Evolutionary conservation across 352 stramenopile species (phyloP).

Genomic region (Phytophthora vignae): DNA sequence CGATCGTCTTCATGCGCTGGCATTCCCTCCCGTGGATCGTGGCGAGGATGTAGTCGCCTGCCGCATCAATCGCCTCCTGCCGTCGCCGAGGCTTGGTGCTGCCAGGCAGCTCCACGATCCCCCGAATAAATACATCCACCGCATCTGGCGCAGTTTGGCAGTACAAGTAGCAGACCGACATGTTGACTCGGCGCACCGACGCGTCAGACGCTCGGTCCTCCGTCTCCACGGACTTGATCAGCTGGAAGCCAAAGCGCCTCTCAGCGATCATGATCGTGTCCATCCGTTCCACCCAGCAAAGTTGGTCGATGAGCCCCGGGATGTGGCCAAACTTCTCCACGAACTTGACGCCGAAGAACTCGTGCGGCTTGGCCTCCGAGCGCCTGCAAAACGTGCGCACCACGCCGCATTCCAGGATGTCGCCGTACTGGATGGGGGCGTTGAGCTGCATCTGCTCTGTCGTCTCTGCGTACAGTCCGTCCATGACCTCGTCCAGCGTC

Average conservation of each 20-base stretch:
- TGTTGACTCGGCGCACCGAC: constrained; percentile 44
- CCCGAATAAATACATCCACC: constrained; percentile 66
- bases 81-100: constrained; percentile 14
- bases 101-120: constrained; percentile 59
- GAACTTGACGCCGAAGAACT: constrained; percentile 74
- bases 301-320: constrained; percentile 47
- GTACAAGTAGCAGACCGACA: constrained; percentile 77
- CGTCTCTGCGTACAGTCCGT: constrained; percentile 56
- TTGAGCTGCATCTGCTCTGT: constrained; percentile 50
- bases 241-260: constrained; percentile 57
- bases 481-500: constrained; percentile 59
- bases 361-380: constrained; percentile 43
- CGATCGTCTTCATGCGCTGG: constrained; percentile 60
- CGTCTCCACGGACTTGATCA: constrained; percentile 70
- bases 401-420: constrained; percentile 55
- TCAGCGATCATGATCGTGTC: constrained; percentile 26
- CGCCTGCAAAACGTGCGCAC: constrained; percentile 52
- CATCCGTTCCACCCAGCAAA: constrained; percentile 68
- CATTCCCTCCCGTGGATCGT: constrained; percentile 53
- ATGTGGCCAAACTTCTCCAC: constrained; percentile 49
- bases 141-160: constrained; percentile 46
- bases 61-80: constrained; percentile 33
- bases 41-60: constrained; percentile 52
- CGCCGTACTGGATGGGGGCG: constrained; percentile 58
- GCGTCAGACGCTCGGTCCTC: constrained; percentile 25